phyloP scores from a whole-genome alignment of 768 basidiomycete species.

The Amanita jacksonii region DNA sequence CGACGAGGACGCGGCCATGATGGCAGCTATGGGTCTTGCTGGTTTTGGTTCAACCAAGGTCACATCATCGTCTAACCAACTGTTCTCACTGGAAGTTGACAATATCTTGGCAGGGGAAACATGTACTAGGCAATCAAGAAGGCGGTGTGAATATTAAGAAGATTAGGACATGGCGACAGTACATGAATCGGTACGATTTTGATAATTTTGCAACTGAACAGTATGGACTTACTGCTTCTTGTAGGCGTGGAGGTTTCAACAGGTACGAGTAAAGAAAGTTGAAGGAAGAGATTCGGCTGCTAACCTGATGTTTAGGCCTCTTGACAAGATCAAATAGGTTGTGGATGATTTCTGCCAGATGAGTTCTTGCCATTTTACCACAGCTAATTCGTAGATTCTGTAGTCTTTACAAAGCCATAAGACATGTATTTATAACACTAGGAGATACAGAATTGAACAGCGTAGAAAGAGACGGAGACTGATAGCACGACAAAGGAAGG shows the following conservation, averaged over 20 bases:
- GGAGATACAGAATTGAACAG: constrained; percentile 18
- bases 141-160: constrained; percentile 63
- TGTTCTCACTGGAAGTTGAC: not conserved
- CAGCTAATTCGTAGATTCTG: constrained; percentile 1
- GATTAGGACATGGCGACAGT: constrained; percentile 89
- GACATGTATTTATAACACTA: constrained; percentile 13
- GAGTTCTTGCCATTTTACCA: constrained; percentile 11
- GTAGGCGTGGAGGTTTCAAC: constrained; percentile 79
- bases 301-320: constrained; percentile 41
- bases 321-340: constrained; percentile 88
- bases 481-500: not conserved
- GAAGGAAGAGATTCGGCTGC: constrained; percentile 10
- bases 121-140: constrained; percentile 77
- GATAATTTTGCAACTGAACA: not conserved
- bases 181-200: constrained; percentile 82
- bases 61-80: constrained; percentile 10
- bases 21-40: constrained; percentile 80
- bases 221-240: constrained; percentile 8
- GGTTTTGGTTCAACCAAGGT: constrained; percentile 92
- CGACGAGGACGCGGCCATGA: constrained; percentile 74
- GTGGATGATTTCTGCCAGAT: constrained; percentile 7
- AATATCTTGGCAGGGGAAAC: constrained; percentile 48
- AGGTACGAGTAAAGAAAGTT: constrained; percentile 30
- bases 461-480: constrained; percentile 9
- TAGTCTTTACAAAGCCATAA: not conserved